phyloP scores from a whole-genome alignment of 441 rosid genomes.

The Pelargonium myrrhifolium region DNA sequence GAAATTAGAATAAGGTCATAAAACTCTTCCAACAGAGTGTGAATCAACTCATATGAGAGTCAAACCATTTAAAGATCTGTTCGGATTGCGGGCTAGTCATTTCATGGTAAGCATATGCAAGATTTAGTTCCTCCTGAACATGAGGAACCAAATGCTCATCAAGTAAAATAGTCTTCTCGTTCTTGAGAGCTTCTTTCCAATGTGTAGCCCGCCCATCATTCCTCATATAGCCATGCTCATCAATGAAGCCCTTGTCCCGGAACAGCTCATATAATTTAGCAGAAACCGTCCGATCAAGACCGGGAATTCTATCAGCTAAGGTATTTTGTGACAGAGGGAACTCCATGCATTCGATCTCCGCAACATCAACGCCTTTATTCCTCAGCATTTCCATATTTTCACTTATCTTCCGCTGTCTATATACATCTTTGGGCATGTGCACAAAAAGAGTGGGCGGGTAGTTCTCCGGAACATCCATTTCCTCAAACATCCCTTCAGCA shows the following conservation, averaged over 20 bases:
- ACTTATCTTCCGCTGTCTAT: slow-evolving; percentile 56
- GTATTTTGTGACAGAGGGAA: slow-evolving; percentile 43
- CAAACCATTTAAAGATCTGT: slow-evolving; percentile 77
- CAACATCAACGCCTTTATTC: slow-evolving; percentile 61
- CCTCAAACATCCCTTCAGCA: slow-evolving; percentile 66
- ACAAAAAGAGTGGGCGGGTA: slow-evolving; percentile 85
- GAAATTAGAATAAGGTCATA: slow-evolving; percentile 2
- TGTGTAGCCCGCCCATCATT: slow-evolving; percentile 58
- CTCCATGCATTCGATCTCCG: slow-evolving; percentile 63
- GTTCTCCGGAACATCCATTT: slow-evolving; percentile 36
- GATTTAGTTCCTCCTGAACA: slow-evolving; percentile 75
- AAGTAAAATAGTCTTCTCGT: slow-evolving; percentile 27
- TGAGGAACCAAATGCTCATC: slow-evolving; percentile 45
- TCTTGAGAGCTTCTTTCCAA: slow-evolving; percentile 53
- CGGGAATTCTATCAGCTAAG: slow-evolving; percentile 59
- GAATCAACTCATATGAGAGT: slow-evolving; percentile 53
- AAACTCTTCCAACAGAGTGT: slow-evolving; percentile 5
- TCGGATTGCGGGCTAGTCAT: slow-evolving; percentile 83
- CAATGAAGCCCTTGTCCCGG: slow-evolving; percentile 47
- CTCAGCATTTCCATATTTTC: slow-evolving; percentile 44
- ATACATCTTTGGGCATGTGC: slow-evolving; percentile 78
- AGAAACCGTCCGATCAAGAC: slow-evolving; percentile 41
- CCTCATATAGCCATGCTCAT: slow-evolving; percentile 65
- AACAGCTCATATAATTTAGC: slow-evolving; percentile 47
- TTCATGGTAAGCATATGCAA: slow-evolving; percentile 76